Conservation (phyloP, 306 rosid species). For the Casuarina equisetifolia region DNA sequence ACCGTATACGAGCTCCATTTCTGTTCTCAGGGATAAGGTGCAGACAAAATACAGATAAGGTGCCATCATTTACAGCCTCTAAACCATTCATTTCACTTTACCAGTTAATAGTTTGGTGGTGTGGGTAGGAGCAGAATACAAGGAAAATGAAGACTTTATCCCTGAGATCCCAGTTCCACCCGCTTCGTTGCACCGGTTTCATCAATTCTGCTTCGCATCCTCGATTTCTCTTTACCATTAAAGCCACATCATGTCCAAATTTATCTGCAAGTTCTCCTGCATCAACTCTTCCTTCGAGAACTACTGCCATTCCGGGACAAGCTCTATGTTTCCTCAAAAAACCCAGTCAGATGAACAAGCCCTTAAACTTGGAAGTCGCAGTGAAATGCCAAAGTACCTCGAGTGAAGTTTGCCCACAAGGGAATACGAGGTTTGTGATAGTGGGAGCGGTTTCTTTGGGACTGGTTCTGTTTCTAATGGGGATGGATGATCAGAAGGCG, state of each 20-base stretch:
- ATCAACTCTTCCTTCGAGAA: constrained; percentile 20
- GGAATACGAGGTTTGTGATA: constrained; percentile 41
- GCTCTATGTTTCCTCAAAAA: not conserved
- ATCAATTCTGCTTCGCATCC: constrained; percentile 26
- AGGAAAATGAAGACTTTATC: constrained; percentile 37
- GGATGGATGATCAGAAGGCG: constrained; percentile 60
- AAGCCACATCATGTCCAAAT: constrained; percentile 19
- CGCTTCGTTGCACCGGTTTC: constrained; percentile 25
- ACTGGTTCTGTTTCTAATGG: constrained; percentile 45
- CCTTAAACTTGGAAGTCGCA: constrained; percentile 13
- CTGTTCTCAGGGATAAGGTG: not conserved
- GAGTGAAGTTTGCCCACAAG: constrained; percentile 9
- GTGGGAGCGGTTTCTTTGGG: constrained; percentile 75
- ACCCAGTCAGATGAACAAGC: not conserved
- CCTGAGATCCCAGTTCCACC: constrained; percentile 42
- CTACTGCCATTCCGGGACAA: not conserved
- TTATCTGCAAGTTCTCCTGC: constrained; percentile 12
- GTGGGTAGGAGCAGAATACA: not conserved
- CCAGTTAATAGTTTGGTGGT: not conserved
- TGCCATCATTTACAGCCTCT: not conserved
- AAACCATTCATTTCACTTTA: not conserved
- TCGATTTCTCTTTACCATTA: constrained; percentile 28
- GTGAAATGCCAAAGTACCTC: constrained; percentile 14
- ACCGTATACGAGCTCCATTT: not conserved
- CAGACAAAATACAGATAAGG: not conserved